Evolutionary conservation across 164 flowering plant genomes (phyloP).

Genomic region (Akebia trifoliata): DNA sequence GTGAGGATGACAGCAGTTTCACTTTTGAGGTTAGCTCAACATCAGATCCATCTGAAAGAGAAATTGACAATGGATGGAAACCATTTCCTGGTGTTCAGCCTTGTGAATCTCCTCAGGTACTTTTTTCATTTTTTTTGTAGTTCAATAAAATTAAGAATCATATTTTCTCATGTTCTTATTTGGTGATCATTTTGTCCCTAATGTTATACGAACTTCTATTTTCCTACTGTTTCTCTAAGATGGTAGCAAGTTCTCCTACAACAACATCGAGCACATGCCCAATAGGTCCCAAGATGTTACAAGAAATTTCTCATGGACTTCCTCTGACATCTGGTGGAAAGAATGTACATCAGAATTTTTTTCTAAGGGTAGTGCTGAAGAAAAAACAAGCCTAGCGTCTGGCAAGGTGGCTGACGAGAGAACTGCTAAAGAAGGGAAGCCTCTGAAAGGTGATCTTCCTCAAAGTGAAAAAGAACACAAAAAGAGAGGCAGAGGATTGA

Average conservation of each 20-base stretch:
- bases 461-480: slow-evolving; percentile 25
- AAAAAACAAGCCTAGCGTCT: slow-evolving; percentile 40
- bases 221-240: slow-evolving; percentile 21
- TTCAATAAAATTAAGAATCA: not conserved
- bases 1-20: slow-evolving; percentile 44
- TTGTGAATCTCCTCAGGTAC: slow-evolving; percentile 34
- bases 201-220: not conserved
- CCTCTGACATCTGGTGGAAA: slow-evolving; percentile 24
- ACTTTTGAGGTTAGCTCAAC: slow-evolving; percentile 48
- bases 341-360: slow-evolving; percentile 15
- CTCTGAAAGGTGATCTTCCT: slow-evolving; percentile 30
- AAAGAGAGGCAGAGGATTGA: slow-evolving; percentile 12
- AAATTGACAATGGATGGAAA: slow-evolving; percentile 31
- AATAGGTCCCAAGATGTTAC: slow-evolving; percentile 16
- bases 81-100: slow-evolving; percentile 29
- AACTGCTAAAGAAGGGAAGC: slow-evolving; percentile 37
- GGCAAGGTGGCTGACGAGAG: slow-evolving; percentile 34
- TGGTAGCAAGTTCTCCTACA: slow-evolving; percentile 29
- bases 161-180: not conserved
- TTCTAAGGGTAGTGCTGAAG: slow-evolving; percentile 35
- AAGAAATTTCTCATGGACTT: slow-evolving; percentile 29
- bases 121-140: not conserved
- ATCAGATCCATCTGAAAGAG: slow-evolving; percentile 32
- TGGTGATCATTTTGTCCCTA: not conserved
- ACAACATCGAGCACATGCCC: slow-evolving; percentile 23